These are phyloP conservation scores for Collybia sordida DNA, from an alignment of 768 basidiomycete species.

Conservation along the genomic window DNA sequence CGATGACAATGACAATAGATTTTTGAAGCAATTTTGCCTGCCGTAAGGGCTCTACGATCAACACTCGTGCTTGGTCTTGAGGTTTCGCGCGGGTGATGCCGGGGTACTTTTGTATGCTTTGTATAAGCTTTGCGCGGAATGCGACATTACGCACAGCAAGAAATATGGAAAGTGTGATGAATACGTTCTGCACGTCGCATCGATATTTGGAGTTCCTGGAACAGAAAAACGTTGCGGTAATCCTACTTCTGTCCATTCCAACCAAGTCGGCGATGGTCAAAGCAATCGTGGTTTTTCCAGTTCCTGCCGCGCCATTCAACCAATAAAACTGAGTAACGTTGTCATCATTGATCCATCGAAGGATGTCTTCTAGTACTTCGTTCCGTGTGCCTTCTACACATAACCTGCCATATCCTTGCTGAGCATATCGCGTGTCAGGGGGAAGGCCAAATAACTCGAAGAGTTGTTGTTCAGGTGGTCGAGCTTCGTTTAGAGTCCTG, in stretches of 20 bases:
- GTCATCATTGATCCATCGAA: slow-evolving; percentile 11
- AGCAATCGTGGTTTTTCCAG: slow-evolving; percentile 19
- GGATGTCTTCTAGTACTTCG: slow-evolving; percentile 11
- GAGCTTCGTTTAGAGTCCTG: not conserved
- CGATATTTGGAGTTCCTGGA: slow-evolving; percentile 12
- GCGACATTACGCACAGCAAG: slow-evolving; percentile 7
- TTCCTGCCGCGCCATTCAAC: slow-evolving; percentile 21
- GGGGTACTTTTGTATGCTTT: slow-evolving; percentile 5
- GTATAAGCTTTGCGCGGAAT: slow-evolving; percentile 9
- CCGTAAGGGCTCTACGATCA: slow-evolving; percentile 13
- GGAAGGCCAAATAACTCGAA: slow-evolving; percentile 11
- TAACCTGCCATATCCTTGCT: slow-evolving; percentile 9
- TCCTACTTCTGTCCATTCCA: slow-evolving; percentile 10
- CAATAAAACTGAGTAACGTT: slow-evolving; percentile 13
- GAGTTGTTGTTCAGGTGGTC: slow-evolving; percentile 3
- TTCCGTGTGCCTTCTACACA: slow-evolving; percentile 14
- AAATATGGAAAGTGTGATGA: slow-evolving; percentile 12
- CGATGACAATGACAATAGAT: slow-evolving; percentile 17
- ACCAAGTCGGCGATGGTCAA: slow-evolving; percentile 14
- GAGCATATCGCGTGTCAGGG: slow-evolving; percentile 11
- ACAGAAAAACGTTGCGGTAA: slow-evolving; percentile 22
- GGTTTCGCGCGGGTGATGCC: slow-evolving; percentile 1
- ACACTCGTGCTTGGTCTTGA: slow-evolving; percentile 9
- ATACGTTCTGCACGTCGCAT: slow-evolving; percentile 12
- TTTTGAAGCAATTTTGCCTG: slow-evolving; percentile 3